Percentiles rank a stretch among this genome's conserved stretches.
These are phyloP conservation scores for Astragalus glycyphyllos DNA, from an alignment of 306 rosid species.

Conservation along the genomic window DNA sequence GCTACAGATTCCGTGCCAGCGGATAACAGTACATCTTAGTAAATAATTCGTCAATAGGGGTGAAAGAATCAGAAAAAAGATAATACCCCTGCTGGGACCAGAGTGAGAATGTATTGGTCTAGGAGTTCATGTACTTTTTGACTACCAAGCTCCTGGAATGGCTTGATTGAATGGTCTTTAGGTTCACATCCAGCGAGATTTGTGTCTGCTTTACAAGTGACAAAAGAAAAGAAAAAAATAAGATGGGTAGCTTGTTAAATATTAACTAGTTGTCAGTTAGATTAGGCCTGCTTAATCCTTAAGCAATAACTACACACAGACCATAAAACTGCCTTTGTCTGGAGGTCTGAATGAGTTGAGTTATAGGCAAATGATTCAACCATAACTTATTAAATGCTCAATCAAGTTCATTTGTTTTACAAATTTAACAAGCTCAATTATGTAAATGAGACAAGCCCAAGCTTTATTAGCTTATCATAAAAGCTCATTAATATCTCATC, in stretches of 20 bases:
- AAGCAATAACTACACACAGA: background rate
- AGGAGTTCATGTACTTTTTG: conserved; percentile 56
- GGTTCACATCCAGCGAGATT: conserved; percentile 42
- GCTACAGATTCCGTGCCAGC: conserved; percentile 7
- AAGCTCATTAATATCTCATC: too few relatives aligned
- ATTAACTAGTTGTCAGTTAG: conserved; percentile 20
- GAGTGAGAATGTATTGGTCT: conserved; percentile 60
- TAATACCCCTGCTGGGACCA: conserved; percentile 64
- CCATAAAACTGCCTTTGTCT: background rate
- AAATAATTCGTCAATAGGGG: conserved; percentile 27
- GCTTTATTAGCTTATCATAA: background rate
- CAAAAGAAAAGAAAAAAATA: background rate
- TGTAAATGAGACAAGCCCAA: background rate
- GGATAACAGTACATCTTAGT: background rate
- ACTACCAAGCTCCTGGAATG: conserved; percentile 51
- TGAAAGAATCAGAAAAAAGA: conserved; percentile 26
- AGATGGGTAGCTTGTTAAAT: conserved; percentile 2
- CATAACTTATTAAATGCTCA: background rate
- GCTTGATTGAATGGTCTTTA: conserved; percentile 42
- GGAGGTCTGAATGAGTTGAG: background rate
- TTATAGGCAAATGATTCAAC: background rate
- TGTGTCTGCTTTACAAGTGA: conserved; percentile 50
- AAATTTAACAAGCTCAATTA: background rate
- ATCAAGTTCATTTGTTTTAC: background rate
- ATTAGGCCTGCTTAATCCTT: background rate